These are phyloP conservation scores for Candida manassasensis DNA, from an alignment of 805 yeast genomes.

Conservation along the genomic window DNA sequence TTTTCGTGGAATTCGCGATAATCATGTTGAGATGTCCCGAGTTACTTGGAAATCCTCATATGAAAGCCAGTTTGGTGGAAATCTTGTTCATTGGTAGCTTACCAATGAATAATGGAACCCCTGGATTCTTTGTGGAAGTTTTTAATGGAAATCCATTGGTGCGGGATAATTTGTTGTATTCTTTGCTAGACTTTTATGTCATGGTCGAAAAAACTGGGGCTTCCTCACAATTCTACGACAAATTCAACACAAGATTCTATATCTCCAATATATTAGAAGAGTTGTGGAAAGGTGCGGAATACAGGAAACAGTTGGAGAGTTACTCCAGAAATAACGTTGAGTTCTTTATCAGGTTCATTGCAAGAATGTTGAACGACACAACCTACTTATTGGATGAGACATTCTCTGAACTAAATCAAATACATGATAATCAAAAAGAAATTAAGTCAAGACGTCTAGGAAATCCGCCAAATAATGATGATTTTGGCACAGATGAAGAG, in stretches of 20 bases:
- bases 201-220: slow-evolving; percentile 96
- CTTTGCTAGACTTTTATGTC: slow-evolving; percentile 85
- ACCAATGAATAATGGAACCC: slow-evolving; percentile 49
- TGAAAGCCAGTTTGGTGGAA: slow-evolving; percentile 81
- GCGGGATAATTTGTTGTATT: slow-evolving; percentile 63
- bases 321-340: slow-evolving; percentile 69
- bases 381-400: slow-evolving; percentile 91
- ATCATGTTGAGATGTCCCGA: slow-evolving; percentile 80
- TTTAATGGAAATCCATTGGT: slow-evolving; percentile 63
- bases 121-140: slow-evolving; percentile 70
- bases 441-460: slow-evolving; percentile 43
- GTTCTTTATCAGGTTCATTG: slow-evolving; percentile 88
- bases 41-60: slow-evolving; percentile 84
- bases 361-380: slow-evolving; percentile 90
- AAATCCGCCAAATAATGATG: slow-evolving; percentile 27
- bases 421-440: slow-evolving; percentile 72
- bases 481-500: slow-evolving; percentile 57
- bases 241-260: slow-evolving; percentile 85
- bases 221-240: slow-evolving; percentile 91
- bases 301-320: slow-evolving; percentile 60
- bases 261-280: slow-evolving; percentile 79
- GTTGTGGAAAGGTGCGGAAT: slow-evolving; percentile 71
- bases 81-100: slow-evolving; percentile 70
- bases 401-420: slow-evolving; percentile 67
- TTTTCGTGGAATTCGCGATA: slow-evolving; percentile 67